phyloP scores from a whole-genome alignment of 73 alveolate species.

The Tetrahymena malaccensis region DNA sequence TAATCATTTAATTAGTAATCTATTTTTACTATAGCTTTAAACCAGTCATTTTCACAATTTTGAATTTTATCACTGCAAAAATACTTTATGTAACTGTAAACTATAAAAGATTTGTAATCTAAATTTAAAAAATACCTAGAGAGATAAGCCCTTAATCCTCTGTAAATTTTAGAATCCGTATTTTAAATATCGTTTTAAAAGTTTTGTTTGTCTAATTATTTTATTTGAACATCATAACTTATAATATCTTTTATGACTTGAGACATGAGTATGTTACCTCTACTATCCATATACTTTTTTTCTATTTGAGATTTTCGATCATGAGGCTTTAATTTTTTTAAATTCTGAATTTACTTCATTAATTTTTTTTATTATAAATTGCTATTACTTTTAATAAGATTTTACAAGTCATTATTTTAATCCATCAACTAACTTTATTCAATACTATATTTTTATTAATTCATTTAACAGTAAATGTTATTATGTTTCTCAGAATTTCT shows the following conservation, averaged over 20 bases:
- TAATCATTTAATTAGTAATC: not conserved
- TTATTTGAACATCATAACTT: too few relatives aligned
- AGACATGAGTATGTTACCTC: not conserved
- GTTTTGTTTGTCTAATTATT: not conserved
- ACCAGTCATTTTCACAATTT: not conserved
- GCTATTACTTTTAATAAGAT: not conserved
- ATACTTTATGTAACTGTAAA: too few relatives aligned
- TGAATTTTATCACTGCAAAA: not conserved
- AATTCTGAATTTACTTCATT: not conserved
- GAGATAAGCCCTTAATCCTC: not conserved
- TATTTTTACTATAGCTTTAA: not conserved
- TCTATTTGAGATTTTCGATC: not conserved
- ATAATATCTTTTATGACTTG: not conserved
- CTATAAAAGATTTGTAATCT: not conserved
- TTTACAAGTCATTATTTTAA: not conserved
- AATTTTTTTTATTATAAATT: not conserved
- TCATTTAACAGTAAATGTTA: too few relatives aligned
- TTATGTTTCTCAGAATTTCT: too few relatives aligned
- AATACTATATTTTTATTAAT: too few relatives aligned
- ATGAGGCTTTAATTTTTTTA: not conserved
- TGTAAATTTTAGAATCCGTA: not conserved
- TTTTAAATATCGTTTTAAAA: not conserved
- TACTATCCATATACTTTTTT: not conserved
- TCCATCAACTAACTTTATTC: too few relatives aligned
- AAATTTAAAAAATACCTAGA: not conserved